Conservation (phyloP, 2,329 filamentous ascomycete species). For the Exserohilum turcica region DNA sequence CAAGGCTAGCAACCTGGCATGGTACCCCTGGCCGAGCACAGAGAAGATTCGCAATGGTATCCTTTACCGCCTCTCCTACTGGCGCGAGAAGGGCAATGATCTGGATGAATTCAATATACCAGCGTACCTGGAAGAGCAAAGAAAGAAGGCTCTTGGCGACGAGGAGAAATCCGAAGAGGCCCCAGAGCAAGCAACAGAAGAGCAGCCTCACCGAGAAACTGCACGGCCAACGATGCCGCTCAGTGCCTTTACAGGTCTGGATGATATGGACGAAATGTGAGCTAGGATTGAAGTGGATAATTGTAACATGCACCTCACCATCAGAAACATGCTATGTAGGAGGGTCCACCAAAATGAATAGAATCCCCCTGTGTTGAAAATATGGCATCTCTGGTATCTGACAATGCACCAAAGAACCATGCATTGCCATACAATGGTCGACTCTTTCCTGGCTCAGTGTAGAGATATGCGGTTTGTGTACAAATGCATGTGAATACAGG, state of each 20-base stretch:
- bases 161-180: not conserved
- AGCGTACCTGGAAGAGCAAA: constrained; percentile 29
- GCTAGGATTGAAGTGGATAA: not conserved
- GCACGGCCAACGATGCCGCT: constrained; percentile 3
- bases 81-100: constrained; percentile 28
- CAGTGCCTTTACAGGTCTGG: constrained; percentile 10
- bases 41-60: constrained; percentile 71
- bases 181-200: not conserved
- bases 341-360: too few species aligned
- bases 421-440: not conserved
- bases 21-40: constrained; percentile 77
- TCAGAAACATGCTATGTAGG: not conserved
- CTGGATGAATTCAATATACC: constrained; percentile 29
- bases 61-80: constrained; percentile 50
- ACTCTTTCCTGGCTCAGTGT: not conserved
- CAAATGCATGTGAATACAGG: not conserved
- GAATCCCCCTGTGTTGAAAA: not conserved
- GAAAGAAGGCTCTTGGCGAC: constrained; percentile 8
- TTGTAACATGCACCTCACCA: not conserved
- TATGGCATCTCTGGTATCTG: not conserved
- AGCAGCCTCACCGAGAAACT: constrained; percentile 1
- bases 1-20: constrained; percentile 48
- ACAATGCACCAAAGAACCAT: not conserved
- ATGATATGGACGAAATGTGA: constrained; percentile 10
- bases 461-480: not conserved